These are phyloP conservation scores for Paecilomyces fulvus DNA, from an alignment of 2,329 filamentous ascomycete genomes.

Conservation along the genomic window DNA sequence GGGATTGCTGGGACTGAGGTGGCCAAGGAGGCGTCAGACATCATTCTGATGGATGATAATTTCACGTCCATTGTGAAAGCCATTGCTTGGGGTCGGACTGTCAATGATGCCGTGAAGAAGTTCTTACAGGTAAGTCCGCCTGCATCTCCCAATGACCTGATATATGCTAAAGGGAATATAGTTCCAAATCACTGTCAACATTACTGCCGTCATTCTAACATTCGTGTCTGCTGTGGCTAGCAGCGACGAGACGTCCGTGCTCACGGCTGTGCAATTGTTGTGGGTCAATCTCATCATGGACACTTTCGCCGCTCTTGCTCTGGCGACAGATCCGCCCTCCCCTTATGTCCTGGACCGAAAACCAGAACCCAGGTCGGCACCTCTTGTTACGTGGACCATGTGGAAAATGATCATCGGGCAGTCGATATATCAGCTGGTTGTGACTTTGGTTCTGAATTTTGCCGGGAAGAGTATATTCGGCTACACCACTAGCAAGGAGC, in stretches of 20 bases:
- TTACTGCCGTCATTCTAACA: slow-evolving; percentile 57
- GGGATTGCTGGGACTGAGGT: slow-evolving; percentile 76
- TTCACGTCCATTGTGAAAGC: slow-evolving; percentile 81
- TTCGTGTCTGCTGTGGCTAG: slow-evolving; percentile 56
- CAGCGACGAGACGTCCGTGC: slow-evolving; percentile 48
- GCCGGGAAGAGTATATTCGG: slow-evolving; percentile 28
- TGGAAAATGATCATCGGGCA: slow-evolving; percentile 41
- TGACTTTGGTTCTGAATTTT: slow-evolving; percentile 40
- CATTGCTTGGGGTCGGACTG: slow-evolving; percentile 69
- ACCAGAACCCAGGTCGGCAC: slow-evolving; percentile 38
- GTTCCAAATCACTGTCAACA: slow-evolving; percentile 50
- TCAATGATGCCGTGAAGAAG: slow-evolving; percentile 69
- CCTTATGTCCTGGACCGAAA: slow-evolving; percentile 48
- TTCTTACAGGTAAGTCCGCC: slow-evolving; percentile 45
- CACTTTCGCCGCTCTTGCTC: slow-evolving; percentile 57
- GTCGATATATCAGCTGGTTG: slow-evolving; percentile 34
- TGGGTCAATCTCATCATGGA: slow-evolving; percentile 67
- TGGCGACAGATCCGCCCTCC: slow-evolving; percentile 56
- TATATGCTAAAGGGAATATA: slow-evolving; percentile 8
- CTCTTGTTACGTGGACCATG: slow-evolving; percentile 39
- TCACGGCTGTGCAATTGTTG: slow-evolving; percentile 58
- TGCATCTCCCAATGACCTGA: not conserved
- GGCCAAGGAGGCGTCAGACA: slow-evolving; percentile 75
- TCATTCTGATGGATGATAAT: slow-evolving; percentile 83
- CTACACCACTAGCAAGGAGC: slow-evolving; percentile 14